These are phyloP conservation scores for Chlorophyllum brunneum DNA, from an alignment of 768 basidiomycete species.

Conservation along the genomic window DNA sequence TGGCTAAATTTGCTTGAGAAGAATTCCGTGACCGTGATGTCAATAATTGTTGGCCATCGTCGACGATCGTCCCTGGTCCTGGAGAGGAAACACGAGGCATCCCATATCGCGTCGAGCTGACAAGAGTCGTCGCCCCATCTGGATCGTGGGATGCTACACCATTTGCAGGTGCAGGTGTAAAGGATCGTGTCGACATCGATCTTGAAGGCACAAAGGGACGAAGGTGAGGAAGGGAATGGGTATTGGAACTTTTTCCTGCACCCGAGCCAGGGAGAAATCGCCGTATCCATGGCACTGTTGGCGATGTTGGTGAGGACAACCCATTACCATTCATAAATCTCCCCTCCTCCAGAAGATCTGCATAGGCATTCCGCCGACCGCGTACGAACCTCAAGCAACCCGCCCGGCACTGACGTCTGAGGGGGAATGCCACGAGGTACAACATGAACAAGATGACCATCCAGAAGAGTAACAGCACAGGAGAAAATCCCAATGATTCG, in stretches of 20 bases:
- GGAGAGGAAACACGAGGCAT: slow-evolving; percentile 47
- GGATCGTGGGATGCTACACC: slow-evolving; percentile 18
- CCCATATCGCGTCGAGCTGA: slow-evolving; percentile 36
- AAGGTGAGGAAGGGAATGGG: slow-evolving; percentile 14
- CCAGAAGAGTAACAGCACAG: slow-evolving; percentile 58
- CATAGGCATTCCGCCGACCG: slow-evolving; percentile 31
- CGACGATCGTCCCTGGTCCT: slow-evolving; percentile 36
- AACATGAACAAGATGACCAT: slow-evolving; percentile 38
- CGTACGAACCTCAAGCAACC: slow-evolving; percentile 43
- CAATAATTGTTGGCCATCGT: slow-evolving; percentile 30
- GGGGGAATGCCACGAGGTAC: slow-evolving; percentile 43
- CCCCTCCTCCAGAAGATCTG: slow-evolving; percentile 53
- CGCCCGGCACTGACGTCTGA: slow-evolving; percentile 53
- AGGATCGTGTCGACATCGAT: neutral
- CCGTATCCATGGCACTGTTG: slow-evolving; percentile 28
- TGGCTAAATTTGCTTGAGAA: slow-evolving; percentile 60
- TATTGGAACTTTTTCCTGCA: neutral
- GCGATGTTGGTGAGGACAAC: slow-evolving; percentile 31
- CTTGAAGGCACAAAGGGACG: slow-evolving; percentile 7
- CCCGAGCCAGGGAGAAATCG: slow-evolving; percentile 25
- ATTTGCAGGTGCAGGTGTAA: neutral
- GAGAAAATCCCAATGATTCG: slow-evolving; percentile 69
- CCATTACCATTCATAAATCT: slow-evolving; percentile 22
- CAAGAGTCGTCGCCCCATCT: slow-evolving; percentile 20
- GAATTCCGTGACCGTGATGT: slow-evolving; percentile 63